Percentiles rank a stretch among this genome's conserved stretches.
Conservation (phyloP, 495 filamentous ascomycete genomes). For the Podospora didyma region DNA sequence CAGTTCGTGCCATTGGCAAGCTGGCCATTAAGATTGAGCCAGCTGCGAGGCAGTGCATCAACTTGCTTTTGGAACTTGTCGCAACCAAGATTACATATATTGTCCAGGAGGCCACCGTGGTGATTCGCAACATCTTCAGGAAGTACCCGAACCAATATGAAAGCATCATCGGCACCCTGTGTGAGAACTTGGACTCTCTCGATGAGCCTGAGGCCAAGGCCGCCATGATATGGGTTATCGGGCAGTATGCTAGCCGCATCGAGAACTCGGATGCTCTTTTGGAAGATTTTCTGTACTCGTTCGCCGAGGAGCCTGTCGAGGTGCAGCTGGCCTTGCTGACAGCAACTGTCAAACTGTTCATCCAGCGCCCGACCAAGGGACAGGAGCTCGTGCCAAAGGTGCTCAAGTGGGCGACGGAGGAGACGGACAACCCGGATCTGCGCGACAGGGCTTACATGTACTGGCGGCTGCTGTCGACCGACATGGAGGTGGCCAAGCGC, state of each 20-base stretch:
- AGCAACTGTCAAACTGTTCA: constrained; percentile 96
- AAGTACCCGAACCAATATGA: constrained; percentile 99
- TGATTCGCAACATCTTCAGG: constrained; percentile 98
- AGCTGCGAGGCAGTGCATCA: constrained; percentile 84
- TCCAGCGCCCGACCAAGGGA: constrained; percentile 92
- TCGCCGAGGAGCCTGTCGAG: constrained; percentile 89
- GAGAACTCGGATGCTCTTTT: constrained; percentile 92
- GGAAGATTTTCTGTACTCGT: constrained; percentile 91
- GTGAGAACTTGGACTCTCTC: constrained; percentile 92
- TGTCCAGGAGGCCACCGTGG: constrained; percentile 98
- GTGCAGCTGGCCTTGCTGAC: constrained; percentile 94
- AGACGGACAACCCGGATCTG: constrained; percentile 97
- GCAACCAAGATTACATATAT: constrained; percentile 99
- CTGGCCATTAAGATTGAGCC: constrained; percentile 99
- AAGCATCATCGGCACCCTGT: constrained; percentile 90
- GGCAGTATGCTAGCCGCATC: constrained; percentile 94
- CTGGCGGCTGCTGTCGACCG: constrained; percentile 94
- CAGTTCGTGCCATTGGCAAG: constrained; percentile 96
- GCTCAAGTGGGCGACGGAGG: constrained; percentile 97
- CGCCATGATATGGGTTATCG: constrained; percentile 99
- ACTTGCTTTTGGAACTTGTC: constrained; percentile 87
- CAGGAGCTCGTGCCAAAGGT: constrained; percentile 93
- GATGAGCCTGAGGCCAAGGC: constrained; percentile 99
- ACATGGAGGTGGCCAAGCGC: constrained; percentile 78
- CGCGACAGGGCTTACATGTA: constrained; percentile 98